phyloP scores from a whole-genome alignment of 2,329 filamentous ascomycete species.

The Exophiala mesophila region DNA sequence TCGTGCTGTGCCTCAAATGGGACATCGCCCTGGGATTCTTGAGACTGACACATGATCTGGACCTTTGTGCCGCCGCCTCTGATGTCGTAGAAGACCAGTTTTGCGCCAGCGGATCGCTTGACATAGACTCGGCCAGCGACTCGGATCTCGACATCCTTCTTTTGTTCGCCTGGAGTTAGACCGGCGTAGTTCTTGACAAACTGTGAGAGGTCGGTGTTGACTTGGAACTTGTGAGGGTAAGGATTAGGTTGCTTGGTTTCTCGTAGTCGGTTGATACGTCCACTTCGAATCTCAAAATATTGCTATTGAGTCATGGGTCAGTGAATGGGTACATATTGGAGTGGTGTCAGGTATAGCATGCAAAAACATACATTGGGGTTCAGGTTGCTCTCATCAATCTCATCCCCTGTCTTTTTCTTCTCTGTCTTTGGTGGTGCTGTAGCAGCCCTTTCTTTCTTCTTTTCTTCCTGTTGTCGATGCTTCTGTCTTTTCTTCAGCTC shows the following conservation, averaged over 20 bases:
- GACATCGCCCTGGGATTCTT: slow-evolving; percentile 64
- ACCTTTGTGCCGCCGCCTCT: slow-evolving; percentile 69
- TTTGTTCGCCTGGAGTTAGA: slow-evolving; percentile 82
- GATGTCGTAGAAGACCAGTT: slow-evolving; percentile 89
- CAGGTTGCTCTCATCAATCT: slow-evolving; percentile 66
- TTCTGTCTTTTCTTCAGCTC: slow-evolving; percentile 96
- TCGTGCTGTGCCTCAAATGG: slow-evolving; percentile 86
- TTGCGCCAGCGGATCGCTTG: slow-evolving; percentile 73
- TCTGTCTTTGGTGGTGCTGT: slow-evolving; percentile 58
- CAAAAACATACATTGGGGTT: slow-evolving; percentile 60
- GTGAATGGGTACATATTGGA: slow-evolving; percentile 17
- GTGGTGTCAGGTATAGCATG: not conserved
- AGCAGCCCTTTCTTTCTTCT: slow-evolving; percentile 76
- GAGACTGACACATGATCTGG: slow-evolving; percentile 87
- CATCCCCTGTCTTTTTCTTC: slow-evolving; percentile 49
- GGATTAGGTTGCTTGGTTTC: slow-evolving; percentile 70
- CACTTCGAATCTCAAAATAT: slow-evolving; percentile 96
- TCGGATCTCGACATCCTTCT: slow-evolving; percentile 68
- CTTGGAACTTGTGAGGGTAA: slow-evolving; percentile 91
- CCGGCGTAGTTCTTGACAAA: slow-evolving; percentile 70
- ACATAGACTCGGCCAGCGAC: slow-evolving; percentile 86
- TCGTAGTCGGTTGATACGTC: slow-evolving; percentile 70
- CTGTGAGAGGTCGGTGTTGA: slow-evolving; percentile 74
- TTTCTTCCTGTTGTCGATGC: slow-evolving; percentile 77
- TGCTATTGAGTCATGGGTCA: slow-evolving; percentile 45